Percentiles rank a stretch among this genome's conserved stretches.
Conservation (phyloP, 768 basidiomycete genomes). For the Pisolithus microcarpus region DNA sequence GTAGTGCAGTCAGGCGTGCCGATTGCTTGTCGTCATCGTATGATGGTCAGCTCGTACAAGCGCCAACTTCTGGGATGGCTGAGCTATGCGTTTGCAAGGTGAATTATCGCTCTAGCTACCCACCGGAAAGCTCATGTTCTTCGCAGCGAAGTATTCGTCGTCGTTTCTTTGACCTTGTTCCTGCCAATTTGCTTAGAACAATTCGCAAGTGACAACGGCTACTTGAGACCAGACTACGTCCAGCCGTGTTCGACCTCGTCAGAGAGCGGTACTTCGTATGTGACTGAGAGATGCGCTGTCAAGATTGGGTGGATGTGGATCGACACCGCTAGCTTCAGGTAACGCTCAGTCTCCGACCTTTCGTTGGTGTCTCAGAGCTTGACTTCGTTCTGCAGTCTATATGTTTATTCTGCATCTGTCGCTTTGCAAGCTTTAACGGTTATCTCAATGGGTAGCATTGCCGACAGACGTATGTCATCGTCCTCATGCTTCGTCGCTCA, state of each 20-base stretch:
- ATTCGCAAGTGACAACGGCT: slow-evolving; percentile 86
- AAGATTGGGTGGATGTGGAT: slow-evolving; percentile 80
- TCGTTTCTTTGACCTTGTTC: slow-evolving; percentile 75
- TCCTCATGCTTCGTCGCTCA: too few relatives aligned
- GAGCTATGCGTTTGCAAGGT: slow-evolving; percentile 83
- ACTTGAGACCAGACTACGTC: slow-evolving; percentile 58
- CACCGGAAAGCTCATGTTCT: not conserved
- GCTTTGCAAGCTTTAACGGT: slow-evolving; percentile 89
- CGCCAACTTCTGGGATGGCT: slow-evolving; percentile 64
- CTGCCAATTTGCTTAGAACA: slow-evolving; percentile 81
- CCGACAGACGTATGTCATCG: slow-evolving; percentile 69
- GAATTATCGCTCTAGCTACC: not conserved
- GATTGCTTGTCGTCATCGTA: not conserved
- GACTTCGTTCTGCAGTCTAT: slow-evolving; percentile 46
- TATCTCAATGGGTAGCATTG: slow-evolving; percentile 88
- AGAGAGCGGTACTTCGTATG: slow-evolving; percentile 16
- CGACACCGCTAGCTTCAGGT: slow-evolving; percentile 92
- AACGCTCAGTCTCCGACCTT: not conserved
- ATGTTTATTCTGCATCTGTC: slow-evolving; percentile 83
- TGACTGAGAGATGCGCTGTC: slow-evolving; percentile 62
- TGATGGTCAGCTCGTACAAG: slow-evolving; percentile 9
- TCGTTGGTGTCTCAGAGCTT: not conserved
- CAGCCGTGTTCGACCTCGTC: slow-evolving; percentile 41
- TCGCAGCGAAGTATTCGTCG: slow-evolving; percentile 69
- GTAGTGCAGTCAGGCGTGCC: too few relatives aligned